phyloP scores from a whole-genome alignment of 2,329 filamentous ascomycete species.

The Aspergillus arachidicola region DNA sequence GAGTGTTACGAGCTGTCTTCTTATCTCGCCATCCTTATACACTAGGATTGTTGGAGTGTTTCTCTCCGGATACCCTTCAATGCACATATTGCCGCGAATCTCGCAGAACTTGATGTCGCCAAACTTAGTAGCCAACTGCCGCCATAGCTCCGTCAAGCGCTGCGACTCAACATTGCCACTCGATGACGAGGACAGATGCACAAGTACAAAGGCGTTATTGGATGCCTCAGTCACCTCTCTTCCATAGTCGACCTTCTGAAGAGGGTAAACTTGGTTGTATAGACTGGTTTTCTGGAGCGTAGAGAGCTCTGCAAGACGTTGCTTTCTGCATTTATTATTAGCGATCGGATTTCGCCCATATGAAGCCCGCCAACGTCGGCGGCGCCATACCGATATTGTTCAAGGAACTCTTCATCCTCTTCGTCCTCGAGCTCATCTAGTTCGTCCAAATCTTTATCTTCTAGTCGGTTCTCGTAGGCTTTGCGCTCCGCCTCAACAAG shows the following conservation, averaged over 20 bases:
- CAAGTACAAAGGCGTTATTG: constrained; percentile 66
- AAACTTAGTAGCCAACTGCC: constrained; percentile 78
- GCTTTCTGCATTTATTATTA: constrained; percentile 55
- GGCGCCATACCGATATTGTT: constrained; percentile 68
- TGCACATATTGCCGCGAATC: constrained; percentile 87
- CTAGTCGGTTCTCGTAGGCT: constrained; percentile 87
- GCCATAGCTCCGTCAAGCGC: constrained; percentile 82
- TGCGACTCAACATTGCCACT: constrained; percentile 84
- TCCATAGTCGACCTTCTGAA: constrained; percentile 92
- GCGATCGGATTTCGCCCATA: not conserved
- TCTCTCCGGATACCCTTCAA: constrained; percentile 91
- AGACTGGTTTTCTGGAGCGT: constrained; percentile 74
- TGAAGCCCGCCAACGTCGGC: not conserved
- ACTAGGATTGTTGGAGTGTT: constrained; percentile 94
- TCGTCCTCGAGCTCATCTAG: constrained; percentile 91
- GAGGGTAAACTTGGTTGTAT: constrained; percentile 87
- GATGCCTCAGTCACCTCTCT: constrained; percentile 91
- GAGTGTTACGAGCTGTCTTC: constrained; percentile 88
- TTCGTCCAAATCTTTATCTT: constrained; percentile 93
- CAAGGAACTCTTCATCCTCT: constrained; percentile 89
- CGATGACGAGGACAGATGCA: constrained; percentile 77
- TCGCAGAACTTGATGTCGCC: constrained; percentile 98
- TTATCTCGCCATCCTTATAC: constrained; percentile 91
- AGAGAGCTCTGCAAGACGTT: constrained; percentile 81
- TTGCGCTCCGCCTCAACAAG: constrained; percentile 78